Base-by-base conservation (phyloP, 768 basidiomycete species). In the Sporobolomyces pararoseus region DNA sequence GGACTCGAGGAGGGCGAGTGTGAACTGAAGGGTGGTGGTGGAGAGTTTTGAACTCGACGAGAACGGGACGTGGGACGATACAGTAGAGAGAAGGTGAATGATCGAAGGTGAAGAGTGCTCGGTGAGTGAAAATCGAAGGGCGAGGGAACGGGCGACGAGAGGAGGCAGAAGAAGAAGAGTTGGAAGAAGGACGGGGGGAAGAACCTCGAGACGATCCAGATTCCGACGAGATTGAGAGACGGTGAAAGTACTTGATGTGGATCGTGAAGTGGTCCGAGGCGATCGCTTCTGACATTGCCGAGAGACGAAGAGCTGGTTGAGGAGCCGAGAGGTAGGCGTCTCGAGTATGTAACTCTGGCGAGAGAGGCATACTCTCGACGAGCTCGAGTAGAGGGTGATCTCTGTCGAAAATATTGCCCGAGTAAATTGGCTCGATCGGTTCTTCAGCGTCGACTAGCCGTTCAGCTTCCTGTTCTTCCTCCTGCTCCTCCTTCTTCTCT, bases 231-330 rank as follows among this genome's bases (percentile, higher is more conserved):
- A n/a, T n/a, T n/a, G n/a, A n/a, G n/a, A n/a, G n/a, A n/a, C 50
- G 59, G 17, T 61, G 37, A 12, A 47, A 13, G 37, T 49, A 49
- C 49, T 63, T 63, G 70, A 64, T 34, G 50, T 53, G 61, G 35
- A 60, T 54, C 3, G 70, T 64, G 47, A 71, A 71, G 55, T 71
- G 70, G 63, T 71, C 70, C 21, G 61, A 42, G 21, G 70, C 65
- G 42, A 63, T 23, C 4, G 44, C 62, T 14, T 58, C 55, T 7
- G 49, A 44, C 62, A 47, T 67, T 31, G 39, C 70, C 3, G 65
- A 67, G 9, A 71, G 32, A 3, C 39, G 55, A 13, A 71, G 57
- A 1, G 42, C 27, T 5, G 68, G 55, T 25, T 32, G 54, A 14
- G 68, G 68, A 1, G 49, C 50, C 2, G 37, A 19, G 50, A 35